These are phyloP conservation scores for Cyathus striatus DNA, from an alignment of 768 basidiomycete species.

Conservation along the genomic window DNA sequence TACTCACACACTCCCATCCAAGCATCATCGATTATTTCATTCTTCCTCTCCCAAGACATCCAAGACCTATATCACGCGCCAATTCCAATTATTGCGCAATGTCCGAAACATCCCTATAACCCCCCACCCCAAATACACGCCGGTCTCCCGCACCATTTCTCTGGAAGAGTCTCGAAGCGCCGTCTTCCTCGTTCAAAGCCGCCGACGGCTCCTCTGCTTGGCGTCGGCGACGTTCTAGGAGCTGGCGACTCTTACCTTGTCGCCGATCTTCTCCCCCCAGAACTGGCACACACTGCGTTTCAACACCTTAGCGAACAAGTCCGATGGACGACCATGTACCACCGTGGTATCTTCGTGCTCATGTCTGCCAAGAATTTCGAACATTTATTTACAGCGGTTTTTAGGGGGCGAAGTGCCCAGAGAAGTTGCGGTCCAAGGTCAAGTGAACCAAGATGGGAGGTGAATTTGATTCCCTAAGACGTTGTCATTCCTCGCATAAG, in stretches of 20 bases:
- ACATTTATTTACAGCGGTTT: no score
- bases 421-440: constrained; percentile 31
- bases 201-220: constrained; percentile 8
- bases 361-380: no score
- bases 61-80: no score
- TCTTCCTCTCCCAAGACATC: no score
- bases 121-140: no score
- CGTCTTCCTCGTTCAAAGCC: not conserved
- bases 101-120: no score
- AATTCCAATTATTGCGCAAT: no score
- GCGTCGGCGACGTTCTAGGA: constrained; percentile 35
- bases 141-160: constrained; percentile 30
- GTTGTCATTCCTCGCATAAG: no score
- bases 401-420: constrained; percentile 58
- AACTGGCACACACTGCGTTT: constrained; percentile 53
- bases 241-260: constrained; percentile 68
- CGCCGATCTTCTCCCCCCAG: constrained; percentile 49
- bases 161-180: constrained; percentile 20
- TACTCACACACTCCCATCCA: no score
- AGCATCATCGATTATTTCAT: no score
- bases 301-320: constrained; percentile 59
- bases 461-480: constrained; percentile 5
- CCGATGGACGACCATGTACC: constrained; percentile 68
- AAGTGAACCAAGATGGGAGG: constrained; percentile 34
- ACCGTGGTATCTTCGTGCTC: constrained; percentile 43